phyloP scores from a whole-genome alignment of 2,329 filamentous ascomycete species.

The Aspergillus fumigatus region DNA sequence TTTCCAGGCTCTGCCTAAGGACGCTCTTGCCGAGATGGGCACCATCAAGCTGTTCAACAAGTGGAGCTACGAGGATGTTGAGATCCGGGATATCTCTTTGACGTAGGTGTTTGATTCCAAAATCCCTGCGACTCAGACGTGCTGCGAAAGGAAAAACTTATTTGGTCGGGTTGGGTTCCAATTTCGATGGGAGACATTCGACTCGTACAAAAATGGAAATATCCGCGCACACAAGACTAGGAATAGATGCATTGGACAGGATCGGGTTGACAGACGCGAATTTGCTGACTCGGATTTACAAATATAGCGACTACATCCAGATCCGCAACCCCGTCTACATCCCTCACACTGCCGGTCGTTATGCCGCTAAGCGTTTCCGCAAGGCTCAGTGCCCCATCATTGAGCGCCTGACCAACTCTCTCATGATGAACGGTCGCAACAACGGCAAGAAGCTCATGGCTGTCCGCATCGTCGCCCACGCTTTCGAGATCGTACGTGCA shows the following conservation, averaged over 20 bases:
- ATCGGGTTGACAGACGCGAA: conserved; percentile 9
- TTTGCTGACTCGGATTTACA: conserved; percentile 27
- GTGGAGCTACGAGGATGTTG: conserved; percentile 97
- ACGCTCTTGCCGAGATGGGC: conserved; percentile 83
- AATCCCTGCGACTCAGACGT: conserved; percentile 23
- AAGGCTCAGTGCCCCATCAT: conserved; percentile 99
- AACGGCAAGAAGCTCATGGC: conserved; percentile 99
- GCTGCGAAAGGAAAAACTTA: conserved; percentile 11
- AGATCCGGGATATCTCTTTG: conserved; percentile 99
- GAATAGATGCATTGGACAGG: background rate
- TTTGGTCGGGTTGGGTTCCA: conserved; percentile 4
- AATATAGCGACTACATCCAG: conserved; percentile 93
- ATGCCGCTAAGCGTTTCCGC: conserved; percentile 99
- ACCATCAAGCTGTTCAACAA: conserved; percentile 97
- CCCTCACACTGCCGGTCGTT: conserved; percentile 97
- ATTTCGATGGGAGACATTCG: background rate
- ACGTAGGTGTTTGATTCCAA: conserved; percentile 65
- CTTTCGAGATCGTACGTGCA: conserved; percentile 94
- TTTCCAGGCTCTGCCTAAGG: conserved; percentile 84
- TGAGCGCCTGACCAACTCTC: conserved; percentile 99
- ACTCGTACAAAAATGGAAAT: background rate
- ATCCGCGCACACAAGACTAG: conserved; percentile 4
- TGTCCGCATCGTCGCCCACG: conserved; percentile 96
- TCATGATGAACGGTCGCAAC: conserved; percentile 99
- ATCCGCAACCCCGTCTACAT: conserved; percentile 99